A percentile compares a stretch with the other conserved stretches of the same genome.
These are phyloP conservation scores for Candolleomyces efflorescens DNA, from an alignment of 768 basidiomycete genomes.

Conservation along the genomic window DNA sequence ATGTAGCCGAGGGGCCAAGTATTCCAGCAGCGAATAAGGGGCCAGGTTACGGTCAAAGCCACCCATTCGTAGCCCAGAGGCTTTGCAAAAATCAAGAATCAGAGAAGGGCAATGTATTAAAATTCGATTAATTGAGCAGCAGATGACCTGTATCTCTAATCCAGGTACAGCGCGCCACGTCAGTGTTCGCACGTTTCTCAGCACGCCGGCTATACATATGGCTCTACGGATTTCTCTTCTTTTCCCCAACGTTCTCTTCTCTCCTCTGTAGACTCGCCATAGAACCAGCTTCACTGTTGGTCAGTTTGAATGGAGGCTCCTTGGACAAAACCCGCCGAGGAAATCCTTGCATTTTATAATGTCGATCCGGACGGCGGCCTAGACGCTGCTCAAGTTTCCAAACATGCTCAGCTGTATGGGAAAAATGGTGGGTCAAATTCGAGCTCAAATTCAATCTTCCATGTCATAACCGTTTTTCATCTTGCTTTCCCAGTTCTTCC, in stretches of 20 bases:
- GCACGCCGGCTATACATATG: neutral
- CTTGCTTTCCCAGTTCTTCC: constrained; percentile 64
- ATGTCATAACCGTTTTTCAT: constrained; percentile 1
- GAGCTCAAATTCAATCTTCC: neutral
- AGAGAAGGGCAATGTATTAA: too few relatives aligned
- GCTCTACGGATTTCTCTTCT: constrained; percentile 5
- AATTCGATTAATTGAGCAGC: too few relatives aligned
- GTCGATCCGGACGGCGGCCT: constrained; percentile 66
- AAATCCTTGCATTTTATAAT: constrained; percentile 68
- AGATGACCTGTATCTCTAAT: too few relatives aligned
- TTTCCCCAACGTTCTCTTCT: constrained; percentile 12
- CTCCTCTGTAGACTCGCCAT: constrained; percentile 6
- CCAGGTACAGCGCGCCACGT: neutral
- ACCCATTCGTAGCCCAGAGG: too few relatives aligned
- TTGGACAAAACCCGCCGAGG: constrained; percentile 70
- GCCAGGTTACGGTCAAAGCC: too few relatives aligned
- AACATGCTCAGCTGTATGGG: constrained; percentile 78
- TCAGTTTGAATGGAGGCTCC: constrained; percentile 59
- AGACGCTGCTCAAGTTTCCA: constrained; percentile 57
- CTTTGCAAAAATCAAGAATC: too few relatives aligned
- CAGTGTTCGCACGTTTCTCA: constrained; percentile 2
- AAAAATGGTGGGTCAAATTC: constrained; percentile 61
- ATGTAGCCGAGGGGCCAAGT: constrained; percentile 4
- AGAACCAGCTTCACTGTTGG: constrained; percentile 14
- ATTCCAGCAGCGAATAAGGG: constrained; percentile 32